Evolutionary conservation across 805 yeast genomes (phyloP).

Genomic region (Candida ponderosae): DNA sequence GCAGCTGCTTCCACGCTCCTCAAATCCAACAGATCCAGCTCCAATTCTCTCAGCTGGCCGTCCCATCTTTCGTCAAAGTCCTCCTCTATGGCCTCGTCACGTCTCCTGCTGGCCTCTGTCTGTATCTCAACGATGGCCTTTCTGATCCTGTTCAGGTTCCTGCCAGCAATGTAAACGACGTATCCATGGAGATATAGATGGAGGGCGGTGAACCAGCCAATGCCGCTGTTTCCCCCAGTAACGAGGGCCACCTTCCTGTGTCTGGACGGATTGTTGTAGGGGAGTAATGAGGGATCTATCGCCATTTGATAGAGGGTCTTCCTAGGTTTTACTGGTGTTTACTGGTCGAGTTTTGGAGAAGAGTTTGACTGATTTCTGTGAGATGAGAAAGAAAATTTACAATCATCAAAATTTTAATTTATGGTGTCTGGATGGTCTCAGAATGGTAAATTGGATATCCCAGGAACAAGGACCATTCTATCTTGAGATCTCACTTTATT

Average conservation of each 20-base stretch:
- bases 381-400: no score
- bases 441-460: no score
- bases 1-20: conserved; percentile 36
- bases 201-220: conserved; percentile 70
- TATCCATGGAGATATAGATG: conserved; percentile 78
- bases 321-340: no score
- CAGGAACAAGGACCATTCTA: no score
- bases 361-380: no score
- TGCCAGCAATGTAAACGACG: conserved; percentile 65
- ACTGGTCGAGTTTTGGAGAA: no score
- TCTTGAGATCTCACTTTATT: no score
- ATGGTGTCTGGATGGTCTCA: no score
- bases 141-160: conserved; percentile 47
- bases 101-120: conserved; percentile 37
- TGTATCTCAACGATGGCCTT: conserved; percentile 50
- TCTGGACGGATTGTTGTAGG: conserved; percentile 49
- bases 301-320: background rate
- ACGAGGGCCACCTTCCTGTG: conserved; percentile 61
- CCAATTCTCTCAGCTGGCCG: conserved; percentile 46
- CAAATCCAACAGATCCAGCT: conserved; percentile 45
- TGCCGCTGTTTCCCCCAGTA: conserved; percentile 78
- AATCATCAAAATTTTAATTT: no score
- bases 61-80: conserved; percentile 17
- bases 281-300: conserved; percentile 23
- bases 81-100: conserved; percentile 6